Base-by-base conservation (phyloP, 2,329 filamentous ascomycete species). In the Paecilomyces dactylethromorphus region DNA sequence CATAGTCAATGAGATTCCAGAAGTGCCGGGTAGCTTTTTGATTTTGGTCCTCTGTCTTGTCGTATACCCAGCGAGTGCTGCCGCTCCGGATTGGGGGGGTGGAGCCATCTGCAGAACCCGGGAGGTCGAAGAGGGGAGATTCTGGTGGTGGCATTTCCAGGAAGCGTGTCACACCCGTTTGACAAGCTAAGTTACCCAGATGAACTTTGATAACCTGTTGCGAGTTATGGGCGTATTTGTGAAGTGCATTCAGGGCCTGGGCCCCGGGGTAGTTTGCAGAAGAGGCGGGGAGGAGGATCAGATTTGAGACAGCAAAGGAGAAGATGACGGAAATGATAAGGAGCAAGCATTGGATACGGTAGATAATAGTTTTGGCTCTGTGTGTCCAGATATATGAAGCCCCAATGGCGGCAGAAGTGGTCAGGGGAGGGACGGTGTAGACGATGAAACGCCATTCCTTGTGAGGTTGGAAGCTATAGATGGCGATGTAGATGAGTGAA, bases 401-500 rank as follows among this genome's bases (percentile, higher is more conserved):
- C 21, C 87, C 87, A 3, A 91, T 81, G 2, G 91, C 87, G 0
- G 91, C 88, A 2, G 87, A 84, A 11, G 88, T 88, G 0, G 92
- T 96, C 31, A 97, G 78, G 0, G 88, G 82, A 0, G 94, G 94
- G 24, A 96, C 81, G 56, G 86, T 82, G 76, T 97, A 97, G 67
- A 97, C 86, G 65, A 99, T 87, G 79, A 99, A 99, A 18, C 94
- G 89, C 72, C 92, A 89, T 77, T 99, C 94, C 72, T 99, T 99
- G 78, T 99, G 94, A 0, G 93, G 92, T 62, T 96, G 89, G 55
- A 91, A 67, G 63, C 91, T 96, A 79, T 96, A 97, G 51, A 95
- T 74, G 3, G 82, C 82, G 21, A 95, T 81, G 72, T 92, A 99
- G 31, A 83, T 73, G 1, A 95, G 64, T 10, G 84, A 82, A 0